Percentiles rank a stretch among this genome's conserved stretches.
Evolutionary conservation across 1,284 basidiomycete genomes (phyloP).

Genomic region (Leucoagaricus sp.): DNA sequence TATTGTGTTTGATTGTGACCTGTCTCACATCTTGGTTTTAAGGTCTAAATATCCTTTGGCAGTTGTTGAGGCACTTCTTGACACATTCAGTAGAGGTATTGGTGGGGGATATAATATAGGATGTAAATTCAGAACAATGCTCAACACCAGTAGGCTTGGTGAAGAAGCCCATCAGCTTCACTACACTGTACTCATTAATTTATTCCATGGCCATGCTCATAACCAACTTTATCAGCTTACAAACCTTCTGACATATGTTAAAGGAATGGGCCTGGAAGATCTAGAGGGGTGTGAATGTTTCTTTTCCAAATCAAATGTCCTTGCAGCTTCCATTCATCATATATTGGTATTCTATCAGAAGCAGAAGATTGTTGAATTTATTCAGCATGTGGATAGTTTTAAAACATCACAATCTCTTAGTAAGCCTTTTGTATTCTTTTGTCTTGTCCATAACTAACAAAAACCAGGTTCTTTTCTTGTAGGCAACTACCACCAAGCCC

Average conservation of each 20-base stretch:
- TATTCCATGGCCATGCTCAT: constrained; percentile 35
- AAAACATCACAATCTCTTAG: constrained; percentile 24
- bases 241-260: constrained; percentile 25
- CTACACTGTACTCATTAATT: constrained; percentile 23
- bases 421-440: constrained; percentile 18
- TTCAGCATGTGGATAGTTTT: constrained; percentile 21
- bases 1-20: too few relatives aligned
- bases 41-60: constrained; percentile 38
- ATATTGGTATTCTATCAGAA: constrained; percentile 24
- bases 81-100: constrained; percentile 25
- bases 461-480: too few relatives aligned
- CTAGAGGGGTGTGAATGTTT: constrained; percentile 31
- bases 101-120: constrained; percentile 30
- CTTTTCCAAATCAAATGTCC: constrained; percentile 32
- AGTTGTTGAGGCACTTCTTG: constrained; percentile 25
- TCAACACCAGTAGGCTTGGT: constrained; percentile 19
- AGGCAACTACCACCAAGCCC: background rate
- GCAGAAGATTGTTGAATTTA: constrained; percentile 24
- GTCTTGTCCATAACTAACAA: too few relatives aligned
- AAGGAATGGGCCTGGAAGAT: constrained; percentile 31
- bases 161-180: background rate
- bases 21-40: too few relatives aligned
- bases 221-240: constrained; percentile 29
- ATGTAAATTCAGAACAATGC: constrained; percentile 21
- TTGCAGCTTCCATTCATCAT: constrained; percentile 24